These are phyloP conservation scores for Arthrobotrys musiformis DNA, from an alignment of 2,329 filamentous ascomycete genomes.

Conservation along the genomic window DNA sequence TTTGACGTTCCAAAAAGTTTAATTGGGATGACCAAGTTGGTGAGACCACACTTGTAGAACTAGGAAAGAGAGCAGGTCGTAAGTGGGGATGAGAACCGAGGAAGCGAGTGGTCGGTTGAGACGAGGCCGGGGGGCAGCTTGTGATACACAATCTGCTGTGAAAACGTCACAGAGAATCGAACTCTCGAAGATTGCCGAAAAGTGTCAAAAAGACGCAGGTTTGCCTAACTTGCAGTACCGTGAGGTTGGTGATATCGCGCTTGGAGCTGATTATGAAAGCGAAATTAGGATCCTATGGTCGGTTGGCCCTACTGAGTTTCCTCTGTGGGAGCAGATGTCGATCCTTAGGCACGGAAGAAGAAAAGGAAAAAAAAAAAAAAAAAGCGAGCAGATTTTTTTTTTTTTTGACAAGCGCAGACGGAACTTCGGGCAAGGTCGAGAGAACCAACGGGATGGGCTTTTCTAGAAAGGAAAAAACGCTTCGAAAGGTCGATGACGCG, in stretches of 20 bases:
- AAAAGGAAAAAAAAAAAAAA: constrained; percentile 3
- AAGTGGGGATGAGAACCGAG: constrained; percentile 42
- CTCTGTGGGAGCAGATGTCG: constrained; percentile 28
- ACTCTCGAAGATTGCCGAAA: constrained; percentile 42
- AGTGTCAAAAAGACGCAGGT: constrained; percentile 30
- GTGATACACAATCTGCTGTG: constrained; percentile 50
- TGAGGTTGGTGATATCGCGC: constrained; percentile 22
- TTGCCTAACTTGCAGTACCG: constrained; percentile 29
- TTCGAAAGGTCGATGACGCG: constrained; percentile 48
- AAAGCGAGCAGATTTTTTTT: background rate
- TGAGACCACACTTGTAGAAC: constrained; percentile 56
- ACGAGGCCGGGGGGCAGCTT: constrained; percentile 43
- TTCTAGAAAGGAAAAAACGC: constrained; percentile 30
- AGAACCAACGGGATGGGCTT: constrained; percentile 14
- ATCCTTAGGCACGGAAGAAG: background rate
- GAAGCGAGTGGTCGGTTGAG: constrained; percentile 53
- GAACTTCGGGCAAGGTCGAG: constrained; percentile 14
- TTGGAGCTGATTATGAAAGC: constrained; percentile 27
- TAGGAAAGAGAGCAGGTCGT: constrained; percentile 21
- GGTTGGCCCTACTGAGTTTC: constrained; percentile 43
- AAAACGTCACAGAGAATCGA: constrained; percentile 41
- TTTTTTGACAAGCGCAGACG: background rate
- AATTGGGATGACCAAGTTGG: constrained; percentile 52
- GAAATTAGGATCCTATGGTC: constrained; percentile 47
- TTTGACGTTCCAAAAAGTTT: constrained; percentile 42